Conservation (phyloP, 306 rosid genomes). For the Quercus suber region DNA sequence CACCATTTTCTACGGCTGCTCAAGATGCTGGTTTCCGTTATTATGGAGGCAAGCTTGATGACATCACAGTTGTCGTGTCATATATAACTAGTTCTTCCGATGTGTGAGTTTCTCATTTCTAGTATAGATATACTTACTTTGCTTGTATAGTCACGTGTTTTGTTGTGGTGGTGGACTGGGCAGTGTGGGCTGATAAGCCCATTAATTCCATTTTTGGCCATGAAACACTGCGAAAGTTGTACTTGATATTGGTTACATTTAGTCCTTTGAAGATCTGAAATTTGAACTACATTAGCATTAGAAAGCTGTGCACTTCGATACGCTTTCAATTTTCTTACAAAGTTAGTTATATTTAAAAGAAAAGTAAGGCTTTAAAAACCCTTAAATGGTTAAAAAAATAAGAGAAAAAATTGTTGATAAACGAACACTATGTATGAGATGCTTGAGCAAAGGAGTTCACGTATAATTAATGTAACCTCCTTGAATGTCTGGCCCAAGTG, state of each 20-base stretch:
- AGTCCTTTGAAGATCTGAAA: too few species aligned
- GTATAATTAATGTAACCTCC: too few species aligned
- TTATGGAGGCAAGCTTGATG: constrained; percentile 92
- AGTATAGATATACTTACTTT: background rate
- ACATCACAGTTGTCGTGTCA: constrained; percentile 78
- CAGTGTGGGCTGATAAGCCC: background rate
- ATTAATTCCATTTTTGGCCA: constrained; percentile 15
- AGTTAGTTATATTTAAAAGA: too few species aligned
- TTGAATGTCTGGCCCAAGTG: background rate
- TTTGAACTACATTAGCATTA: background rate
- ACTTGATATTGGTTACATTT: background rate
- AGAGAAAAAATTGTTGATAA: too few species aligned
- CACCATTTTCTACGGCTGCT: constrained; percentile 87
- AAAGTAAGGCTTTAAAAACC: too few species aligned
- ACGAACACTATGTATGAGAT: too few species aligned
- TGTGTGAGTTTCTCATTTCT: constrained; percentile 19
- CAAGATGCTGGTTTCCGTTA: constrained; percentile 82
- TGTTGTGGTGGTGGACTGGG: constrained; percentile 3
- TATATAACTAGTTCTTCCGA: constrained; percentile 42
- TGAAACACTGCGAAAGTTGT: background rate
- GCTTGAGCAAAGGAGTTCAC: too few species aligned
- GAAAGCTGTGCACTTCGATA: background rate
- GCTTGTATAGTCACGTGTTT: constrained; percentile 9
- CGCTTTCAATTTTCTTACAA: background rate
- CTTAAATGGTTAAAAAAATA: too few species aligned